Conservation (phyloP, 805 yeast species). For the Scheffersomyces lignosus region DNA sequence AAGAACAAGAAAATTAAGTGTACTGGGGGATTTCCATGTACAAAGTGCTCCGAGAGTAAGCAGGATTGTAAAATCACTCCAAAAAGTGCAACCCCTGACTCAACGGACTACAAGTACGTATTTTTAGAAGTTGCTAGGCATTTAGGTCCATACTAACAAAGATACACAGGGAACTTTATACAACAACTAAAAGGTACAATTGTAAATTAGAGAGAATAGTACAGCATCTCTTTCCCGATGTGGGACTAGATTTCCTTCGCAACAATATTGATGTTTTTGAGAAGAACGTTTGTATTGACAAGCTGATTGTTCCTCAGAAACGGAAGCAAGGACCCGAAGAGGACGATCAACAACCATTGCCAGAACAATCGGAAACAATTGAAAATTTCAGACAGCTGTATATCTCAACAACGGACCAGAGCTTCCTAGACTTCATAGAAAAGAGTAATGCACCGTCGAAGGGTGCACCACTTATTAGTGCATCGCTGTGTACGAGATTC, state of each 20-base stretch:
- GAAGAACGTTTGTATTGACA: constrained; percentile 7
- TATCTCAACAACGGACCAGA: constrained; percentile 14
- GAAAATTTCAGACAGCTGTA: neutral
- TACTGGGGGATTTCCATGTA: constrained; percentile 8
- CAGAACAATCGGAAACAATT: no score
- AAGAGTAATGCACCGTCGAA: constrained; percentile 2
- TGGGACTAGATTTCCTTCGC: constrained; percentile 7
- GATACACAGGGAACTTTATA: neutral
- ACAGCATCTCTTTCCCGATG: constrained; percentile 8
- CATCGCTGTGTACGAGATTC: no score
- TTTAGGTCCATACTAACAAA: no score
- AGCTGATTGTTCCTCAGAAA: neutral
- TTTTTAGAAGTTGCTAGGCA: no score
- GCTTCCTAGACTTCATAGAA: constrained; percentile 14
- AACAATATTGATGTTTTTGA: constrained; percentile 12
- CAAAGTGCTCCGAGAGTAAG: neutral
- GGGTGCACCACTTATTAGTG: constrained; percentile 5
- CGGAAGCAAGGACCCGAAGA: neutral
- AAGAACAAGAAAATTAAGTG: constrained; percentile 9
- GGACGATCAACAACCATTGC: neutral
- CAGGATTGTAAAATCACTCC: neutral
- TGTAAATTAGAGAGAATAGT: constrained; percentile 14
- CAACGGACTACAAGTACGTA: neutral
- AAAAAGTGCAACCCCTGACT: neutral
- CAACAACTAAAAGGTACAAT: constrained; percentile 5